Percentiles rank a stretch among this genome's conserved stretches.
Conservation (phyloP, 2,329 filamentous ascomycete genomes). For the Colletotrichum cordylinicola region DNA sequence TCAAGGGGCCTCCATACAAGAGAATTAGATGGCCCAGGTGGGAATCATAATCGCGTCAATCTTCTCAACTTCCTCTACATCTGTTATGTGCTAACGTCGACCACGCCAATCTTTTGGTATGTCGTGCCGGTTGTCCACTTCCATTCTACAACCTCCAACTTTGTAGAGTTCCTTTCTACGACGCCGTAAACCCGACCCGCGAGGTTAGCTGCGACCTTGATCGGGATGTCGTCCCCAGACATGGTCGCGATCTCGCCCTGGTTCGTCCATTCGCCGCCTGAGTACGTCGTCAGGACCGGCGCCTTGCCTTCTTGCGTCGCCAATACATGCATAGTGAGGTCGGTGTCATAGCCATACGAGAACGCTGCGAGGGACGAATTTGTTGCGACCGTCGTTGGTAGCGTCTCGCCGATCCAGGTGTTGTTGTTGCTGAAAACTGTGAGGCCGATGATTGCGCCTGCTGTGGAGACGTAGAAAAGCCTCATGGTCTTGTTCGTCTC, state of each 20-base stretch:
- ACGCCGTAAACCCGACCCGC: conserved; percentile 19
- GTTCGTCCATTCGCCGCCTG: conserved; percentile 4
- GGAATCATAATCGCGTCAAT: neutral
- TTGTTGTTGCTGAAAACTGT: neutral
- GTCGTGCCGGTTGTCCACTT: conserved; percentile 22
- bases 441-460: neutral
- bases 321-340: conserved; percentile 15
- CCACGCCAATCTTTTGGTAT: conserved; percentile 13
- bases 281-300: neutral
- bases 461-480: conserved; percentile 6
- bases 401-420: neutral
- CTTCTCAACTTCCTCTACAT: neutral
- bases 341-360: conserved; percentile 12
- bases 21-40: neutral
- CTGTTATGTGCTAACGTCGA: conserved; percentile 1
- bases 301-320: neutral
- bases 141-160: conserved; percentile 19
- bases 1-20: neutral
- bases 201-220: conserved; percentile 11
- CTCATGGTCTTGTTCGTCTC: neutral
- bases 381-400: neutral
- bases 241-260: neutral
- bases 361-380: conserved; percentile 10
- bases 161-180: neutral
- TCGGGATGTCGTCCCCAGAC: conserved; percentile 6